These are phyloP conservation scores for Trametes cingulata DNA, from an alignment of 768 basidiomycete genomes.

Conservation along the genomic window DNA sequence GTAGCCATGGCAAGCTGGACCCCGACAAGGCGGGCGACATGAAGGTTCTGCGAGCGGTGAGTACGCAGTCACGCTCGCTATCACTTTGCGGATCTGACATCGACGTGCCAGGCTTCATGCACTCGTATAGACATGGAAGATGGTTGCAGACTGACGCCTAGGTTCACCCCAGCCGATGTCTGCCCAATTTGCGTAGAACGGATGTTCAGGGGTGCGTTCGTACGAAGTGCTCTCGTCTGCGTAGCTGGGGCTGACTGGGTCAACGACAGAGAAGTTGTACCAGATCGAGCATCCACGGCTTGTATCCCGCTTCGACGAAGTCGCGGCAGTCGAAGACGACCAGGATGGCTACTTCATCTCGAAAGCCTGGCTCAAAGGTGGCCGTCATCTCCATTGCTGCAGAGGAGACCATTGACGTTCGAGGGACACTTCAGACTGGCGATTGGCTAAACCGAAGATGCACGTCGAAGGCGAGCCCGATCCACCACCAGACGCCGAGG, in stretches of 20 bases:
- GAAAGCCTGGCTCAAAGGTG: constrained; percentile 77
- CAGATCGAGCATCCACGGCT: constrained; percentile 63
- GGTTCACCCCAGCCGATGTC: constrained; percentile 50
- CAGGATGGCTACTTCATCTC: constrained; percentile 69
- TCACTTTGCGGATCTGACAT: background rate
- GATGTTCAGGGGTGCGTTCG: constrained; percentile 55
- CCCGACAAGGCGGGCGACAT: constrained; percentile 59
- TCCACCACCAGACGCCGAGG: constrained; percentile 62
- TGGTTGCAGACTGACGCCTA: constrained; percentile 49
- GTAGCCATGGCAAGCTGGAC: constrained; percentile 62
- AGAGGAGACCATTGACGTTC: too few relatives aligned
- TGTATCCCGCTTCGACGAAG: constrained; percentile 59
- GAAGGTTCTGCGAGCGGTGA: constrained; percentile 66
- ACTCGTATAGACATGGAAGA: constrained; percentile 41
- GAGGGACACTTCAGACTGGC: constrained; percentile 60
- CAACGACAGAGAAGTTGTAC: constrained; percentile 63
- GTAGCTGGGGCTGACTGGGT: too few relatives aligned
- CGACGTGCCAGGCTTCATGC: constrained; percentile 42
- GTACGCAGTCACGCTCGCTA: constrained; percentile 13
- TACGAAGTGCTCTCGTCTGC: too few relatives aligned
- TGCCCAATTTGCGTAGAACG: constrained; percentile 61
- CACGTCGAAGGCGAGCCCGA: constrained; percentile 59
- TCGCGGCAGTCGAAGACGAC: constrained; percentile 46
- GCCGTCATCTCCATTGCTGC: constrained; percentile 2
- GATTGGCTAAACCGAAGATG: constrained; percentile 71